Evolutionary conservation across 148 eudicot species (phyloP).

Genomic region (Pouteria glomerata): DNA sequence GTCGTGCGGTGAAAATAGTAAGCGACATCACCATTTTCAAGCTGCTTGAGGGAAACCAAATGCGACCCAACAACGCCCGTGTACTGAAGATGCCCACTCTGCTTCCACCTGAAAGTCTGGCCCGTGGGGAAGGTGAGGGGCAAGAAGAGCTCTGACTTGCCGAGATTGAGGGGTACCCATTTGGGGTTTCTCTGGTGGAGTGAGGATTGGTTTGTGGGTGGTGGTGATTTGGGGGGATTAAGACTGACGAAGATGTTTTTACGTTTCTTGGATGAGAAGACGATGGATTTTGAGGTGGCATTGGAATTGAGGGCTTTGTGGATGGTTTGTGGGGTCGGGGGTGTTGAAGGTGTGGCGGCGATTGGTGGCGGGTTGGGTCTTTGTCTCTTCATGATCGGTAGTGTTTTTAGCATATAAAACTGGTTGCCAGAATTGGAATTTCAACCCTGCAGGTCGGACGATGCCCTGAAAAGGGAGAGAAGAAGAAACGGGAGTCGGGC

Average conservation of each 20-base stretch:
- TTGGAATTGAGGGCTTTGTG: slow-evolving; percentile 22
- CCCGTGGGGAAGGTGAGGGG: slow-evolving; percentile 93
- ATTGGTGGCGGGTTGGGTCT: slow-evolving; percentile 11
- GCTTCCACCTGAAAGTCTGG: slow-evolving; percentile 91
- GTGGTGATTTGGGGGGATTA: slow-evolving; percentile 13
- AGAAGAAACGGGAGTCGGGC: background rate
- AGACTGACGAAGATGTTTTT: slow-evolving; percentile 26
- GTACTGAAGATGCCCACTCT: slow-evolving; percentile 56
- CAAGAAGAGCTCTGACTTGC: slow-evolving; percentile 61
- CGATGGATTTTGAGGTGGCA: slow-evolving; percentile 18
- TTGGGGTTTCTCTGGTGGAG: slow-evolving; percentile 14
- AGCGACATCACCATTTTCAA: slow-evolving; percentile 46
- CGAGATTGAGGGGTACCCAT: slow-evolving; percentile 69
- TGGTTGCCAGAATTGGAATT: background rate
- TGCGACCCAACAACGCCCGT: slow-evolving; percentile 75
- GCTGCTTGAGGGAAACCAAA: slow-evolving; percentile 67
- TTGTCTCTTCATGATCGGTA: slow-evolving; percentile 30
- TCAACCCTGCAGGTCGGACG: background rate
- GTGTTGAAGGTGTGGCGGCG: slow-evolving; percentile 30
- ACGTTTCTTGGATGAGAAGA: slow-evolving; percentile 30
- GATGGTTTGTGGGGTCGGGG: slow-evolving; percentile 36
- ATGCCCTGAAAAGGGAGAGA: background rate
- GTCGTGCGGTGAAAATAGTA: slow-evolving; percentile 39
- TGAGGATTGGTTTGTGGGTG: slow-evolving; percentile 17
- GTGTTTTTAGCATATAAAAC: slow-evolving; percentile 2